phyloP scores from a whole-genome alignment of 257 asterid genomes.

The Gentiana macrophylla region DNA sequence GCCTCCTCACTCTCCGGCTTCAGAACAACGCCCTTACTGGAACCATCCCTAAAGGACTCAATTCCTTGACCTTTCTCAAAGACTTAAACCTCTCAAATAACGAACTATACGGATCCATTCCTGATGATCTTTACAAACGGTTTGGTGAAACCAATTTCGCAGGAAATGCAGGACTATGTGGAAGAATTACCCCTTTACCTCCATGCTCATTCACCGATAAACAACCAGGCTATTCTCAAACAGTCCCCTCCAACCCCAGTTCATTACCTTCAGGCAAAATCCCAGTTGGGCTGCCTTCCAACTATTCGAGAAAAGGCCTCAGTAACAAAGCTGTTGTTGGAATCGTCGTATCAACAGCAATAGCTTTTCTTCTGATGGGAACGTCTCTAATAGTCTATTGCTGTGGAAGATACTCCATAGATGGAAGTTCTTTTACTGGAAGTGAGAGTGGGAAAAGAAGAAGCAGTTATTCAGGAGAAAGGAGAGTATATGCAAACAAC shows the following conservation, averaged over 20 bases:
- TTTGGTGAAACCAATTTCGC: slow-evolving; percentile 42
- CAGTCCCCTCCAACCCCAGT: slow-evolving; percentile 59
- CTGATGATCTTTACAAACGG: slow-evolving; percentile 16
- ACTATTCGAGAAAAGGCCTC: slow-evolving; percentile 25
- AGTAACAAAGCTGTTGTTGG: slow-evolving; percentile 51
- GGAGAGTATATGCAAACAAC: slow-evolving; percentile 31
- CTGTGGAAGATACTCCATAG: slow-evolving; percentile 35
- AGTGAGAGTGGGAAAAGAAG: slow-evolving; percentile 54
- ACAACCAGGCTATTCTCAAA: slow-evolving; percentile 18
- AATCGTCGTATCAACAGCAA: slow-evolving; percentile 32
- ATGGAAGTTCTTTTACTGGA: slow-evolving; percentile 32
- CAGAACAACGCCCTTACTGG: slow-evolving; percentile 68
- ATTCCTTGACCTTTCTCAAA: slow-evolving; percentile 37
- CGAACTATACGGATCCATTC: slow-evolving; percentile 42
- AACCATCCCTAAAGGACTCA: slow-evolving; percentile 33
- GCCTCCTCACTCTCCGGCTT: slow-evolving; percentile 51
- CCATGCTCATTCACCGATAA: slow-evolving; percentile 33
- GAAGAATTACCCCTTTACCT: slow-evolving; percentile 31
- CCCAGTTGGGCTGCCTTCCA: slow-evolving; percentile 18
- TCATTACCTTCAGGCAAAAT: slow-evolving; percentile 37
- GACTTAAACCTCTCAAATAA: slow-evolving; percentile 59
- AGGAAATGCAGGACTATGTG: slow-evolving; percentile 74
- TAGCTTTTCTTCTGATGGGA: slow-evolving; percentile 24
- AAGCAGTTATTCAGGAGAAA: slow-evolving; percentile 58
- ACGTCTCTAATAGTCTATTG: slow-evolving; percentile 32